Conservation (phyloP, 1,284 basidiomycete genomes). For the Grifola frondosa region DNA sequence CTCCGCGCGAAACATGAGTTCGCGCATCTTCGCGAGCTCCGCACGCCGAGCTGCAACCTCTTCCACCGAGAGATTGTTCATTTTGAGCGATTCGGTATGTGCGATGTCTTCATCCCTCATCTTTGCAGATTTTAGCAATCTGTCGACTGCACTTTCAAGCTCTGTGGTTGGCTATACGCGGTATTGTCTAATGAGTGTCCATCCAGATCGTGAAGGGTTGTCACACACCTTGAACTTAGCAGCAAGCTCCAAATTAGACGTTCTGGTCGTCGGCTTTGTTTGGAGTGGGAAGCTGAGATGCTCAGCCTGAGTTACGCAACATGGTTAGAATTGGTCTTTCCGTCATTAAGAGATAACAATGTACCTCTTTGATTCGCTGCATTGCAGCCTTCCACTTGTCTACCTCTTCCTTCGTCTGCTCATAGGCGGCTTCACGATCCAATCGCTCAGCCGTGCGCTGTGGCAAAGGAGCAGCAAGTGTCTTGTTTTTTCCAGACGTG, state of each 20-base stretch:
- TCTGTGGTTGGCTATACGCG: conserved; percentile 64
- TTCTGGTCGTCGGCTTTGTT: conserved; percentile 51
- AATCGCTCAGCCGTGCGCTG: conserved; percentile 85
- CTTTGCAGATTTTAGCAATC: conserved; percentile 74
- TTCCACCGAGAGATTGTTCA: conserved; percentile 79
- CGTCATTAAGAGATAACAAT: no score
- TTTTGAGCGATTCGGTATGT: conserved; percentile 78
- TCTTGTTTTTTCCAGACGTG: conserved; percentile 50
- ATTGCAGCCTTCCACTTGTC: conserved; percentile 94
- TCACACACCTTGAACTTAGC: conserved; percentile 75
- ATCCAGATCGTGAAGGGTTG: background rate
- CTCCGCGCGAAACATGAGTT: conserved; percentile 93
- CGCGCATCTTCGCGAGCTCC: conserved; percentile 86
- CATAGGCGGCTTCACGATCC: conserved; percentile 93
- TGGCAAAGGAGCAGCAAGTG: conserved; percentile 85
- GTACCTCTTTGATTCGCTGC: conserved; percentile 80
- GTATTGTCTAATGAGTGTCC: background rate
- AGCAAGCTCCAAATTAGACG: conserved; percentile 76
- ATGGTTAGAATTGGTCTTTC: no score
- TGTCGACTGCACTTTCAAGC: conserved; percentile 78
- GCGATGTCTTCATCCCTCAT: conserved; percentile 78
- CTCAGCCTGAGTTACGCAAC: conserved; percentile 64
- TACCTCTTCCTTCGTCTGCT: conserved; percentile 89
- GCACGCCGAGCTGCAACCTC: conserved; percentile 81
- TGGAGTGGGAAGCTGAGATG: conserved; percentile 92